phyloP scores from a whole-genome alignment of 23 red algal species.

The Chondrus crispus region DNA sequence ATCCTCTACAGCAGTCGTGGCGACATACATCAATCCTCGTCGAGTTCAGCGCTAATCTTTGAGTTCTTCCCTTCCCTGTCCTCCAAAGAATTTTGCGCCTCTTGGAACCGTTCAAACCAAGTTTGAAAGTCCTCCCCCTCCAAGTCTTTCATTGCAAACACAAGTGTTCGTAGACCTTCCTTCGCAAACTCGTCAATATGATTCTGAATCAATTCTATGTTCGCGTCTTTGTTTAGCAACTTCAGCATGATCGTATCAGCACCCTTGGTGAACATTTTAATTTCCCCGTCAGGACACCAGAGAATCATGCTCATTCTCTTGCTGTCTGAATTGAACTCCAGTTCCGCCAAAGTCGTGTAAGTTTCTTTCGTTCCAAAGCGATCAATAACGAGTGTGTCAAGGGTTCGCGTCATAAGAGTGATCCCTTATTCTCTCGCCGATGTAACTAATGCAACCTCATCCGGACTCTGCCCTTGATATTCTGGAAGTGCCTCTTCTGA shows the following conservation, averaged over 20 bases:
- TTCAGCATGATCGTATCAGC: constrained; percentile 89
- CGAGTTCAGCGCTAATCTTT: constrained; percentile 60
- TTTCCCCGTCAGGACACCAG: constrained; percentile 67
- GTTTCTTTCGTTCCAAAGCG: constrained; percentile 57
- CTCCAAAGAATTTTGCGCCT: constrained; percentile 61
- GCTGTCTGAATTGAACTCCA: constrained; percentile 84
- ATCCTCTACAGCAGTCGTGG: constrained; percentile 85
- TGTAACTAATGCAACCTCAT: constrained; percentile 88
- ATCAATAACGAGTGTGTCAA: constrained; percentile 60
- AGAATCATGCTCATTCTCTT: constrained; percentile 89
- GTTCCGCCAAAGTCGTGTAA: constrained; percentile 59
- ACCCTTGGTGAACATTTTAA: constrained; percentile 77
- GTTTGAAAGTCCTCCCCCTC: constrained; percentile 47
- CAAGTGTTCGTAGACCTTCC: constrained; percentile 84
- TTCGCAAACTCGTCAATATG: constrained; percentile 91
- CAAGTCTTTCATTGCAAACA: constrained; percentile 73
- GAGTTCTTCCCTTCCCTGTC: constrained; percentile 46
- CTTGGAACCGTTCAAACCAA: constrained; percentile 68
- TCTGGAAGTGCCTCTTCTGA: constrained; percentile 37
- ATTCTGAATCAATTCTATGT: constrained; percentile 52
- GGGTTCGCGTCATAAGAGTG: constrained; percentile 56
- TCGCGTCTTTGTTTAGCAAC: constrained; percentile 51
- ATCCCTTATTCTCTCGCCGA: constrained; percentile 85
- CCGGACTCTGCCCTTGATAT: constrained; percentile 92
- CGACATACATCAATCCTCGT: constrained; percentile 73